Conservation (phyloP, 2,329 filamentous ascomycete genomes). For the Aspergillus arachidicola region DNA sequence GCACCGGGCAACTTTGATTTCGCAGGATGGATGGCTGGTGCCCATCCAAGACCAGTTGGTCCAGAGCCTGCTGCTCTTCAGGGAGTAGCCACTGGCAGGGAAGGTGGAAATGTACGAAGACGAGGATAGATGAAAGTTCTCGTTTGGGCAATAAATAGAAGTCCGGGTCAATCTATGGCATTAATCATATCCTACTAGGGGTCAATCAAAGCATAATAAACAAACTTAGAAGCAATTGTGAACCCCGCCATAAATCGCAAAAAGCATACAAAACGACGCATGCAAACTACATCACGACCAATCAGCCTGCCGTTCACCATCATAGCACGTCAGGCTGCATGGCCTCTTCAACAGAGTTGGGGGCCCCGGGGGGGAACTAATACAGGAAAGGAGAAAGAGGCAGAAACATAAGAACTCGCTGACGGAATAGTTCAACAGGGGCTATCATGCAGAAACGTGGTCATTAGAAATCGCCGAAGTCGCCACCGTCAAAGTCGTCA, state of each 20-base stretch:
- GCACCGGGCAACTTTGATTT: conserved; percentile 67
- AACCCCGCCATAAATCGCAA: not conserved
- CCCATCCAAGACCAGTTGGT: conserved; percentile 33
- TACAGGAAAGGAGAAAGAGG: not conserved
- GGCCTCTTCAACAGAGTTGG: not conserved
- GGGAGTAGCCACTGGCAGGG: conserved; percentile 30
- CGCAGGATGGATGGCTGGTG: conserved; percentile 68
- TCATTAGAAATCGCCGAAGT: conserved; percentile 23
- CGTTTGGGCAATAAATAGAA: conserved; percentile 1
- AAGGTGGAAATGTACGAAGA: conserved; percentile 28
- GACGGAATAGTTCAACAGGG: not conserved
- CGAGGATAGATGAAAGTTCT: conserved; percentile 27
- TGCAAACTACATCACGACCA: not conserved
- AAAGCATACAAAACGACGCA: not conserved
- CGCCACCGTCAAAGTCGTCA: conserved; percentile 32
- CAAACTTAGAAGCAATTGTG: not conserved
- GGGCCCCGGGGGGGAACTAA: not conserved
- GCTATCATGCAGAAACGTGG: not conserved
- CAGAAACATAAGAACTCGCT: not conserved
- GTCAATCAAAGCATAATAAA: not conserved
- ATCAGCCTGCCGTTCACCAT: not conserved
- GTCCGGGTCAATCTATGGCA: conserved; percentile 5
- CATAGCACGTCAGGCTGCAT: not conserved
- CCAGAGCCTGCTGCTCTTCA: conserved; percentile 19
- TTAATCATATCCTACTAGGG: not conserved